These are phyloP conservation scores for Lipomyces sp. DNA, from an alignment of 805 yeast species.

Conservation along the genomic window DNA sequence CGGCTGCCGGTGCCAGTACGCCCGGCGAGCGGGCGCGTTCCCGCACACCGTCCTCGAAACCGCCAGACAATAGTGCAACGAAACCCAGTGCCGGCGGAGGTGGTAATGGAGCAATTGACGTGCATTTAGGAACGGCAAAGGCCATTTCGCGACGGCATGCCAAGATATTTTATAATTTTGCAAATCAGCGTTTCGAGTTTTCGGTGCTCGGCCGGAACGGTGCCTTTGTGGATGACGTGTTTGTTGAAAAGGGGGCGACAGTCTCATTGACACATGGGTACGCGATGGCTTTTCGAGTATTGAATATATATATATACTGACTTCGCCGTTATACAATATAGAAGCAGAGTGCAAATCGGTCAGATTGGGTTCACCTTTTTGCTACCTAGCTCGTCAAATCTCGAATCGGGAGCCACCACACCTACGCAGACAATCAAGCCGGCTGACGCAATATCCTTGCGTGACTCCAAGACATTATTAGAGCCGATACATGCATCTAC, in stretches of 20 bases:
- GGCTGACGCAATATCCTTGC: conserved; percentile 28
- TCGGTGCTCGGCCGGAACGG: conserved; percentile 93
- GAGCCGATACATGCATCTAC: conserved; percentile 3
- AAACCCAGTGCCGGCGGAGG: conserved; percentile 38
- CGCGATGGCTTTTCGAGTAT: background rate
- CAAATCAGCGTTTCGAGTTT: conserved; percentile 89
- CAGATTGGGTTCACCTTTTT: conserved; percentile 86
- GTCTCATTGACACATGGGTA: conserved; percentile 76
- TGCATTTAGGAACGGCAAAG: conserved; percentile 86
- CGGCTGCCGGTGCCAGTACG: conserved; percentile 2
- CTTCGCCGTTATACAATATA: no score
- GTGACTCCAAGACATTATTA: conserved; percentile 14
- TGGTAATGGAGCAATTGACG: conserved; percentile 60
- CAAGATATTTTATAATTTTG: conserved; percentile 92
- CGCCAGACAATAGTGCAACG: background rate
- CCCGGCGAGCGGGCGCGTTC: conserved; percentile 12
- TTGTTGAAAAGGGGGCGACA: conserved; percentile 87
- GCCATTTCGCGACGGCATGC: conserved; percentile 95
- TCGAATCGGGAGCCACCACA: conserved; percentile 11
- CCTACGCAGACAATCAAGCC: conserved; percentile 26
- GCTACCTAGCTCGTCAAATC: conserved; percentile 56
- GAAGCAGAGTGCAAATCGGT: conserved; percentile 75
- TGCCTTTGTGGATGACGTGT: conserved; percentile 88
- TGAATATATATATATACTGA: no score
- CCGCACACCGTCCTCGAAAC: conserved; percentile 8